Conservation (phyloP, 345 rosid genomes). For the Brassica nigra region DNA sequence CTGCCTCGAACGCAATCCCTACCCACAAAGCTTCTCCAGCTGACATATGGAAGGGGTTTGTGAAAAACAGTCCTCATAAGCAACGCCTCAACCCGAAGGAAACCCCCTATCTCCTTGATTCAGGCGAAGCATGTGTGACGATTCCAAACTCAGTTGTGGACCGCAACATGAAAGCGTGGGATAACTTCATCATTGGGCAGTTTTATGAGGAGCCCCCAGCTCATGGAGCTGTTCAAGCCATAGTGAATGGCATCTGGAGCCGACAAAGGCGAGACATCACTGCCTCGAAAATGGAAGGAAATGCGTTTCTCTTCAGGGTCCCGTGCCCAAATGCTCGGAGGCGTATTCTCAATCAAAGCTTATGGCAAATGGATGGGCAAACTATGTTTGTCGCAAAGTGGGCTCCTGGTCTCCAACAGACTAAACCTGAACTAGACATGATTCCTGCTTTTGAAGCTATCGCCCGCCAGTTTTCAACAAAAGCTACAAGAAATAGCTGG, state of each 20-base stretch:
- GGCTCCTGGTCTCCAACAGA: not conserved
- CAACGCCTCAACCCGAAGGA: not conserved
- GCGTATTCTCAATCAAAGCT: not conserved
- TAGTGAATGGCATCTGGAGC: not conserved
- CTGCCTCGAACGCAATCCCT: no score
- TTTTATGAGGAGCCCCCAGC: not conserved
- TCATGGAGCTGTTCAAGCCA: not conserved
- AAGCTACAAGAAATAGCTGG: not conserved
- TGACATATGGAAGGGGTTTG: no score
- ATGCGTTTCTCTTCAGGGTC: not conserved
- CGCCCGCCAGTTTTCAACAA: no score
- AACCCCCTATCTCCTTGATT: not conserved
- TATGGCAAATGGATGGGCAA: not conserved
- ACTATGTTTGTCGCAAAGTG: not conserved
- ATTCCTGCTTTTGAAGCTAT: no score
- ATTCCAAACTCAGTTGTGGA: not conserved
- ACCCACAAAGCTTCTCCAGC: no score
- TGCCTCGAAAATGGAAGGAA: not conserved
- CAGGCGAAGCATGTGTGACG: no score
- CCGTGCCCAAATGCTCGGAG: not conserved
- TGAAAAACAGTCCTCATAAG: no score
- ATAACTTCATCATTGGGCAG: not conserved
- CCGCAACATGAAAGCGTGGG: not conserved
- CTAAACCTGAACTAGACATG: no score
- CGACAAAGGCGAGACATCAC: not conserved